Base-by-base conservation (phyloP, 2,329 filamentous ascomycete genomes). In the Colletotrichum somersetense region DNA sequence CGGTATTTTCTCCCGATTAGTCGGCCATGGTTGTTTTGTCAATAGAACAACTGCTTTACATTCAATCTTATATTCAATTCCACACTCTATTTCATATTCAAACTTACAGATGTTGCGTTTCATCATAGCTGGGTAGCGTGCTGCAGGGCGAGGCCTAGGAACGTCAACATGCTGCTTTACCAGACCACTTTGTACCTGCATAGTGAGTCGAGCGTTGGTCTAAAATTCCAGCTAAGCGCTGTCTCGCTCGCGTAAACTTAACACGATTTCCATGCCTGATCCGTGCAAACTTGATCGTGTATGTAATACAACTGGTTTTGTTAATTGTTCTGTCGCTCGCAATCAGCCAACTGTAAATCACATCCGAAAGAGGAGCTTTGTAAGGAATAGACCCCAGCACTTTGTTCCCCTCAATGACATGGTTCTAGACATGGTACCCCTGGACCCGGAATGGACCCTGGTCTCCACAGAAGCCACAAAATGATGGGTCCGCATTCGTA, bases 191-290 rank as follows among this genome's bases (percentile, higher is more conserved):
- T 52, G 42, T 48, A 52, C 38, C 38, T 12, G 40, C 38, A 3
- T 12, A 5, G 38, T 38, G 59, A 62, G 44, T 20, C 38, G 20
- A 75, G 76, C 7, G 75, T 74, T n/a, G 77, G 64, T 55, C 75
- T 80, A 38, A 11, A 55, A 16, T 11, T 11, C 35, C 35, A 38
- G 55, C 33, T n/a, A 5, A 57, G 35, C 57, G 40, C 58, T 33
- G 40, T n/a, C 52, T 46, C 35, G 38, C 68, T 68, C 57, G 11
- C 68, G 69, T 72, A 72, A 20, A 72, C 59, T 40, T 7, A 26
- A 30, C 53, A 23, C 52, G 55, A 18, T 5, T 5, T 59, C 61
- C 46, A 61, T 64, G 61, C 14, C 5, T 33, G n/a, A 55, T 55
- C 68, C 53, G 30, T 5, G 30, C 30, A 59, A 61, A 57, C 55